Conservation (phyloP, 306 rosid species). For the Quercus mongolica region DNA sequence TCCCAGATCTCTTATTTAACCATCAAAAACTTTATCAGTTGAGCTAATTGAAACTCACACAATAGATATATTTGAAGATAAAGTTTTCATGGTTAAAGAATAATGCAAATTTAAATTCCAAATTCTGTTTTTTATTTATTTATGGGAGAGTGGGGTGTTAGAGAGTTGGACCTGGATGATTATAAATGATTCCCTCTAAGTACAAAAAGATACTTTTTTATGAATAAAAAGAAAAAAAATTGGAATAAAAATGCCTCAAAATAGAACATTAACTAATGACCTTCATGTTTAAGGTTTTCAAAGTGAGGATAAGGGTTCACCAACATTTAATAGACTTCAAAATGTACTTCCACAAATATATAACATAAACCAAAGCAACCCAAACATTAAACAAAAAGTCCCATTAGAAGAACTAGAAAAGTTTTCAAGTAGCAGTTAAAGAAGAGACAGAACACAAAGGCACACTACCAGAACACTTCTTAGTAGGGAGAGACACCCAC, state of each 20-base stretch:
- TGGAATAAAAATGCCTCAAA: not conserved
- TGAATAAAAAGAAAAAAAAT: not conserved
- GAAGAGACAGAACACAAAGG: not conserved
- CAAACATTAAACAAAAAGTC: not conserved
- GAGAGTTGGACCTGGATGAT: too few relatives aligned
- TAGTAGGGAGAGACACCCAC: constrained; percentile 76
- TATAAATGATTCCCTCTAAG: not conserved
- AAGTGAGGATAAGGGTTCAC: not conserved
- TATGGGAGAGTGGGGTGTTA: too few relatives aligned
- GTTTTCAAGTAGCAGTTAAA: constrained; percentile 21
- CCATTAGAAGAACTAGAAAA: constrained; percentile 5
- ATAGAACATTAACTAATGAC: not conserved
- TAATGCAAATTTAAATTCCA: too few relatives aligned
- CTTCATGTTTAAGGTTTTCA: not conserved
- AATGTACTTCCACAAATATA: not conserved
- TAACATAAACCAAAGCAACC: not conserved
- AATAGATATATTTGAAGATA: too few relatives aligned
- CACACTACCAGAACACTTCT: constrained; percentile 18
- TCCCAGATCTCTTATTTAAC: too few relatives aligned
- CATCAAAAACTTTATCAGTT: too few relatives aligned
- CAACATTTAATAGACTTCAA: not conserved
- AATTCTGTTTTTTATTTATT: too few relatives aligned
- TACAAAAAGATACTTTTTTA: not conserved
- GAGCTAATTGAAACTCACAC: too few relatives aligned
- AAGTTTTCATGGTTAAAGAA: not conserved